phyloP scores from a whole-genome alignment of 1,284 basidiomycete genomes.

The Gomphus bonarii region DNA sequence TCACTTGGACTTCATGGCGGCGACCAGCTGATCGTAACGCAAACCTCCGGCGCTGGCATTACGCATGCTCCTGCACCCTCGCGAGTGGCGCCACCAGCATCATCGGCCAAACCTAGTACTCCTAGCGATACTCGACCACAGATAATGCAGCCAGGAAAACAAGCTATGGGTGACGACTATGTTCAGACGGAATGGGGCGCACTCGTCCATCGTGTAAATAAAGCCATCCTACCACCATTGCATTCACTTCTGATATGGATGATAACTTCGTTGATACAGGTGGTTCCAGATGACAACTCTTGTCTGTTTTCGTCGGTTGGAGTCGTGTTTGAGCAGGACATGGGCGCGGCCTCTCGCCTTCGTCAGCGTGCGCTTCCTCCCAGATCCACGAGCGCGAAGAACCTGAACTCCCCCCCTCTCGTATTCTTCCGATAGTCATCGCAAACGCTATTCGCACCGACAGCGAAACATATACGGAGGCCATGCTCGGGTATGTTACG shows the following conservation, averaged over 20 bases:
- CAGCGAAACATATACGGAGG: conserved; percentile 67
- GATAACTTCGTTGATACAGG: conserved; percentile 29
- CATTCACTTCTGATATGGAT: conserved; percentile 1
- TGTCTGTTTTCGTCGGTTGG: conserved; percentile 85
- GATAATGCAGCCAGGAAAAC: conserved; percentile 11
- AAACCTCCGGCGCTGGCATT: conserved; percentile 17
- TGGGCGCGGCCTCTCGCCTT: conserved; percentile 51
- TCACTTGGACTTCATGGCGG: conserved; percentile 68
- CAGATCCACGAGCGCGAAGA: not conserved
- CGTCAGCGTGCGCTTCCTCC: conserved; percentile 42
- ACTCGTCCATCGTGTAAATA: conserved; percentile 57
- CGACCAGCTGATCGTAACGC: conserved; percentile 76
- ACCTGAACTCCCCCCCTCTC: conserved; percentile 5
- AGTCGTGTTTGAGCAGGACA: conserved; percentile 75
- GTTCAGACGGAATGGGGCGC: conserved; percentile 52
- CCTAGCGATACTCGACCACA: conserved; percentile 16
- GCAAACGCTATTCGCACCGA: conserved; percentile 70
- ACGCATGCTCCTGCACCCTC: conserved; percentile 13
- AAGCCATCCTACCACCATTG: conserved; percentile 14
- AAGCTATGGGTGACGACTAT: conserved; percentile 25
- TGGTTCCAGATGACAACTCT: conserved; percentile 89
- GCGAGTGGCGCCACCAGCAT: conserved; percentile 12
- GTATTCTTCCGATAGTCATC: conserved; percentile 43
- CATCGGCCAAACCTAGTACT: conserved; percentile 19
- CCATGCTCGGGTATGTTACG: conserved; percentile 73